These are phyloP conservation scores for Acacia melanoxylon DNA, from an alignment of 306 rosid genomes.

Conservation along the genomic window DNA sequence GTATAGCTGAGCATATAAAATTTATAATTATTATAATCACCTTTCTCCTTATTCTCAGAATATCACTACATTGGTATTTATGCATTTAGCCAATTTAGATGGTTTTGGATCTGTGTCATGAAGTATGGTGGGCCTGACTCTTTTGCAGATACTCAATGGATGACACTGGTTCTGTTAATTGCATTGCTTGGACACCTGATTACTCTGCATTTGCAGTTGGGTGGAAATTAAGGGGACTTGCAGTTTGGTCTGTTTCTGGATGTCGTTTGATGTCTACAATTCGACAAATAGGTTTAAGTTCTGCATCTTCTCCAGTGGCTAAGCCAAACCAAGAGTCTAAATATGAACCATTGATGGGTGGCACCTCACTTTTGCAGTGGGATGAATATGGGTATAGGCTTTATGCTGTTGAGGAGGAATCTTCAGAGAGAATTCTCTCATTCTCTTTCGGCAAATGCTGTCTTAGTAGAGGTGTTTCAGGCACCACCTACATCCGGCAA, in stretches of 20 bases:
- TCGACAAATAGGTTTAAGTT: conserved; percentile 90
- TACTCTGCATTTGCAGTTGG: conserved; percentile 98
- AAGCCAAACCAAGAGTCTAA: conserved; percentile 80
- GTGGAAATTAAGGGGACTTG: conserved; percentile 93
- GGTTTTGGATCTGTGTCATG: conserved; percentile 28
- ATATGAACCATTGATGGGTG: conserved; percentile 88
- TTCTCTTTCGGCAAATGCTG: conserved; percentile 98
- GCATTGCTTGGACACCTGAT: conserved; percentile 98
- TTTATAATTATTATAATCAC: not conserved
- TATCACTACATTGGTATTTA: conserved; percentile 17
- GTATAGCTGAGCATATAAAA: conserved; percentile 12
- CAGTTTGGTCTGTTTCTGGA: conserved; percentile 98
- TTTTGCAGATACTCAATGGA: conserved; percentile 87
- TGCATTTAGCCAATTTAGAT: conserved; percentile 7
- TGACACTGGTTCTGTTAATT: conserved; percentile 90
- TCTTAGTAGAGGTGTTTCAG: conserved; percentile 97
- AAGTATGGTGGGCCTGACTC: conserved; percentile 22
- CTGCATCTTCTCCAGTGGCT: conserved; percentile 79
- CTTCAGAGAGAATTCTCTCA: conserved; percentile 77
- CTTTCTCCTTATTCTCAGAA: conserved; percentile 13
- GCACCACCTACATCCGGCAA: conserved; percentile 84
- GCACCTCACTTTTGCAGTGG: conserved; percentile 94
- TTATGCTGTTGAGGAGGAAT: conserved; percentile 75
- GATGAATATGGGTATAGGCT: conserved; percentile 93
- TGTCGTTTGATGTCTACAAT: conserved; percentile 97